Conservation (phyloP, 2,329 filamentous ascomycete genomes). For the Plenodomus lindquistii region DNA sequence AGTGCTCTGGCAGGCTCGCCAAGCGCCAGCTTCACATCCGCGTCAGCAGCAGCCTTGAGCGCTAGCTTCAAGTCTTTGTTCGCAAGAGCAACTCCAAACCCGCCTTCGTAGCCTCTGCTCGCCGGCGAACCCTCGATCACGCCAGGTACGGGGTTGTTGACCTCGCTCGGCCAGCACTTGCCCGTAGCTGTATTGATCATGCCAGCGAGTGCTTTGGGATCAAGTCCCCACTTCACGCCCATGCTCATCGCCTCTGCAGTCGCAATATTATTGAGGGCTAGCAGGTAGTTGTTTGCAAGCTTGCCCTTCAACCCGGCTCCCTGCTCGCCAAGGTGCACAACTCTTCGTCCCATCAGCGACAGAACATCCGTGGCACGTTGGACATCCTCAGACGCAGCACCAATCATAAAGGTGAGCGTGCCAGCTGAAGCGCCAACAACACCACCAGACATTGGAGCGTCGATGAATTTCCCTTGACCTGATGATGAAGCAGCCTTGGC, state of each 20-base stretch:
- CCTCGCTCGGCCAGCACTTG: conserved; percentile 92
- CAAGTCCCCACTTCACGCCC: conserved; percentile 65
- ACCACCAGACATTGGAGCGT: conserved; percentile 96
- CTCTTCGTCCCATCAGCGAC: conserved; percentile 80
- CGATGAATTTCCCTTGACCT: conserved; percentile 77
- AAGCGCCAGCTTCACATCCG: conserved; percentile 50
- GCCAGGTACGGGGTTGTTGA: conserved; percentile 92
- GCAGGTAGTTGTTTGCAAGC: conserved; percentile 94
- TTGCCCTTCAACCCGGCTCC: conserved; percentile 89
- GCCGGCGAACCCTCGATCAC: conserved; percentile 79
- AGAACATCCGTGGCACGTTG: conserved; percentile 70
- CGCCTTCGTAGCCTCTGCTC: conserved; percentile 66
- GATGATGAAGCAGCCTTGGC: conserved; percentile 70
- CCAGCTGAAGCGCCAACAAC: conserved; percentile 88
- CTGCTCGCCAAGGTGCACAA: conserved; percentile 83
- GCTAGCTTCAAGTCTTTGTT: conserved; percentile 56
- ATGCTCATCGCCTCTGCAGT: conserved; percentile 70
- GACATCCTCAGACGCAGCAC: conserved; percentile 65
- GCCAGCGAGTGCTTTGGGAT: conserved; percentile 70
- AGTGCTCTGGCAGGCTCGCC: conserved; percentile 51
- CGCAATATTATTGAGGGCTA: conserved; percentile 88
- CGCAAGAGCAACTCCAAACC: conserved; percentile 55
- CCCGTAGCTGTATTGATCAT: conserved; percentile 94
- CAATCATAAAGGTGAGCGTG: conserved; percentile 95
- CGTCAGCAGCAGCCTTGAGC: conserved; percentile 51